Evolutionary conservation across 305 asterid genomes (phyloP).

Genomic region (Fraxinus albicans): DNA sequence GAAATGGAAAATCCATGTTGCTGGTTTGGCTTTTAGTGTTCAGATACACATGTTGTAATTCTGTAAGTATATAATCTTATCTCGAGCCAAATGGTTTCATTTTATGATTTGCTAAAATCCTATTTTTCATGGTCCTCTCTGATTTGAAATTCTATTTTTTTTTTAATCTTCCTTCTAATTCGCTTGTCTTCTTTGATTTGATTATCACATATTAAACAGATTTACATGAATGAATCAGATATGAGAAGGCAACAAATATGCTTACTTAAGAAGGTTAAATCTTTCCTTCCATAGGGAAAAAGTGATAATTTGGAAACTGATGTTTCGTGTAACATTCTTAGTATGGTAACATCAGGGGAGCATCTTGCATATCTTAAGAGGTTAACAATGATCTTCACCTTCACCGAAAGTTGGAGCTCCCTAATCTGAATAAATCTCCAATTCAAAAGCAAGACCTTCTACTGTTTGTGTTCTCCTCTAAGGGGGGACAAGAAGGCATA

Average conservation of each 20-base stretch:
- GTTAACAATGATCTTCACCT: too few relatives aligned
- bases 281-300: neutral
- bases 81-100: neutral
- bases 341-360: neutral
- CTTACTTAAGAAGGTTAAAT: neutral
- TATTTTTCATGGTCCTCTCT: neutral
- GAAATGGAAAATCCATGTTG: conserved; percentile 75
- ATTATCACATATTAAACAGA: neutral
- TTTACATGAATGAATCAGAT: neutral
- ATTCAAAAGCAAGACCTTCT: neutral
- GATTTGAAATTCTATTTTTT: neutral
- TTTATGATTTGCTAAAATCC: neutral
- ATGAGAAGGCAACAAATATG: neutral
- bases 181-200: neutral
- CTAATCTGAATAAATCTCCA: too few relatives aligned
- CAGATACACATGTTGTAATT: conserved; percentile 59
- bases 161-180: neutral
- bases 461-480: neutral
- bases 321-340: neutral
- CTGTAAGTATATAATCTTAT: conserved; percentile 46
- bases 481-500: neutral
- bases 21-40: conserved; percentile 82
- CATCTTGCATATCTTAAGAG: neutral
- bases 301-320: neutral
- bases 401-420: too few relatives aligned